Evolutionary conservation across 2,329 filamentous ascomycete species (phyloP), one percentile per base, ranked within the genome.

Genomic region (Didymella keratinophila): DNA sequence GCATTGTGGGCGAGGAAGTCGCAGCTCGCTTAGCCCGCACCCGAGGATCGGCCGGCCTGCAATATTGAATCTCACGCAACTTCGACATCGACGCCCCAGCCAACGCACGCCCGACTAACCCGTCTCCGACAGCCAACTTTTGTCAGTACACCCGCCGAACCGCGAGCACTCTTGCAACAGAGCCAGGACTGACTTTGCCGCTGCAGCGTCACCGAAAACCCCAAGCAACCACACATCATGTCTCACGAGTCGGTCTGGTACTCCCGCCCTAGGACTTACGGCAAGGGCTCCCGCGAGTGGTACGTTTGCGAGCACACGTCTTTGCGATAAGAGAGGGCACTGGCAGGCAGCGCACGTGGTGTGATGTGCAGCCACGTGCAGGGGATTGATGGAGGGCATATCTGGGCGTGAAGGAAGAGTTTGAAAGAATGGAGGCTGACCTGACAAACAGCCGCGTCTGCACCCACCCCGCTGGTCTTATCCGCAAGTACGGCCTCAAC

Each of bases 401-500:
- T 36, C 51, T 39, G 54, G 36, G 9, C 12, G 32, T 25, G 41
- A 27, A 43, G 41, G 37, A 52, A 42, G 54, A 34, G n/a, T 9
- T 41, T 30, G 41, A 48, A 25, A 55, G 57, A 61, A 55, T 54
- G 44, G 60, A 63, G 59, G 67, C 75, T 76, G 68, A 76, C 67
- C 45, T 53, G 65, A 63, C 57, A 63, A 49, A 70, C 77, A 91
- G 89, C 86, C 89, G 89, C 78, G 88, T 91, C 79, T 91, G 89
- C 92, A 92, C 93, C 80, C 94, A 99, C 91, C 89, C 87, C 80
- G 94, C 95, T 78, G 95, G 95, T 96, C 89, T 99, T 75, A 97
- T 99, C 89, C 93, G 95, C 87, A 99, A 99, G 87, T 99, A 99
- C 86, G 94, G 95, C 80, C 87, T 97, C 76, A 92, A 96, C 78